phyloP scores from a whole-genome alignment of 176 grass and related monocot species.

The Tuctoria greenei region DNA sequence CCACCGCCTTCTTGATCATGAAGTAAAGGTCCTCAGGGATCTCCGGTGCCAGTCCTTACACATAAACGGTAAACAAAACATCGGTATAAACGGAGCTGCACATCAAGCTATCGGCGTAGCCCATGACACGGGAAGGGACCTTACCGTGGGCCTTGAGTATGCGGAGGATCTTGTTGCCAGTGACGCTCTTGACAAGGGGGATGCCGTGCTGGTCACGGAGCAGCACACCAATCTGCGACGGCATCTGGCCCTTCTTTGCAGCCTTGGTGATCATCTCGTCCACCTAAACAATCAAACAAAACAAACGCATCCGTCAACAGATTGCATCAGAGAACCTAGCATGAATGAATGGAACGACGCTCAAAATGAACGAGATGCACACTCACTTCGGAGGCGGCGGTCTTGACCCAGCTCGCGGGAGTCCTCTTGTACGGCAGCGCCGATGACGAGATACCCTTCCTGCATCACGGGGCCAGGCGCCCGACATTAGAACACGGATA shows the following conservation, averaged over 20 bases:
- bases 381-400: conserved; percentile 55
- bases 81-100: background rate
- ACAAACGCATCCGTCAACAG: background rate
- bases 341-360: background rate
- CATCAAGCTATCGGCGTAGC: background rate
- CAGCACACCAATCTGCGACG: conserved; percentile 78
- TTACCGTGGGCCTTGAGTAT: conserved; percentile 86
- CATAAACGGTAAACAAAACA: too few species aligned
- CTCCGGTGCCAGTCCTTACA: conserved; percentile 62
- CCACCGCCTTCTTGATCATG: conserved; percentile 88
- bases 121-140: background rate
- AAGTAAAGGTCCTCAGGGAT: conserved; percentile 90
- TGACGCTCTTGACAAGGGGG: conserved; percentile 61
- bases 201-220: conserved; percentile 92
- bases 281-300: conserved; percentile 29
- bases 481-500: conserved; percentile 34
- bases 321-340: background rate
- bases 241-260: conserved; percentile 78
- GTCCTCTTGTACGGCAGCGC: conserved; percentile 90
- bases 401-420: conserved; percentile 76
- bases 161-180: conserved; percentile 88
- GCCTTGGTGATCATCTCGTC: conserved; percentile 91
- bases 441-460: conserved; percentile 88
- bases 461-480: background rate
- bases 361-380: background rate